Base-by-base conservation (phyloP, 176 grass and related monocot genomes). In the Eragrostis curvula region DNA sequence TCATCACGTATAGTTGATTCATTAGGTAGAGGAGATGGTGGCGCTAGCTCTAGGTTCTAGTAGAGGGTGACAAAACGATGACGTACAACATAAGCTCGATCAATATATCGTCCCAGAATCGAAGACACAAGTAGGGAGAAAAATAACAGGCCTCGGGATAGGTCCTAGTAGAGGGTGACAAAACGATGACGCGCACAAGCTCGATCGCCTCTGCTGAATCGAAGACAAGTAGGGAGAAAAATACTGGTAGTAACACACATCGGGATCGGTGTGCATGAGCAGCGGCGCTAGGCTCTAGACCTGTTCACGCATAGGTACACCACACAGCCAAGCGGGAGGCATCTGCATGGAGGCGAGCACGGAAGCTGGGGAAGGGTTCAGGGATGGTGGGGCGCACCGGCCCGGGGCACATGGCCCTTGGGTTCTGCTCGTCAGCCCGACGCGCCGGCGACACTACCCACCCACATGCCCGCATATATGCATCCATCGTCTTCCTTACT, bases 341-440 rank as follows among this genome's bases (percentile, higher is more conserved):
- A 64, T n/a, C 7, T 45, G 59, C 25, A 65, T 13, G 59, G 71
- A 39, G 48, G 14, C 29, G 70, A 51, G 42, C 57, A 29, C 51
- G 73, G 74, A 49, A 78, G 75, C 41, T 1, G 58, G n/a, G 56
- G n/a, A 17, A n/a, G 48, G 36, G 23, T 76, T 76, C n/a, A 25
- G 74, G 41, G 75, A 59, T 36, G 75, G 75, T 36, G 75, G 75
- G 53, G 75, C 75, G 75, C 74, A 77, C 57, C 74, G 74, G 41
- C 75, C 75, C 58, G 75, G 75, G 42, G 58, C 51, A 55, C 51
- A 55, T 55, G 51, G 51, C 51, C 51, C 66, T n/a, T n/a, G n/a
- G n/a, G n/a, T n/a, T n/a, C n/a, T n/a, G n/a, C n/a, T n/a, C n/a
- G n/a, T n/a, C n/a, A n/a, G n/a, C n/a, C n/a, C n/a, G n/a, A n/a